Percentiles rank a stretch among this genome's conserved stretches.
phyloP scores from a whole-genome alignment of 306 rosid species.

The Inga leiocalycina region DNA sequence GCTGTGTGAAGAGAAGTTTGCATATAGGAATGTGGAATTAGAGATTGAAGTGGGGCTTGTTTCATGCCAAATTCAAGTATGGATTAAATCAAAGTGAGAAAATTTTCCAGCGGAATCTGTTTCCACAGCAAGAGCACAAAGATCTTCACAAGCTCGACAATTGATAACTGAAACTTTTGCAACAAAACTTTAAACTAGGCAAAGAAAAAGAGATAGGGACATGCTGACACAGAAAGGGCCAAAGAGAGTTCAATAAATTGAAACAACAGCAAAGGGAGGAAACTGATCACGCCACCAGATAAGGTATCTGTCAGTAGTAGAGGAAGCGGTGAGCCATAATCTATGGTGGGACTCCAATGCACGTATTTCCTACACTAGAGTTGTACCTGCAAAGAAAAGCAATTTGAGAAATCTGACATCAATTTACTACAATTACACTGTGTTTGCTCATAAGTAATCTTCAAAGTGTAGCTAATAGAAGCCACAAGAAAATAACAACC shows the following conservation, averaged over 20 bases:
- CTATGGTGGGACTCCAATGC: background rate
- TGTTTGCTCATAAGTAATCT: background rate
- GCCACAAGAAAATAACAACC: background rate
- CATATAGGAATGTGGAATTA: conserved; percentile 40
- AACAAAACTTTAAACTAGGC: background rate
- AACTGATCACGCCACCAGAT: background rate
- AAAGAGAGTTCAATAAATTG: background rate
- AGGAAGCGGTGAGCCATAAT: background rate
- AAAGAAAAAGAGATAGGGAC: background rate
- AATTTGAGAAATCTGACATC: too few relatives aligned
- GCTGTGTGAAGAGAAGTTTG: conserved; percentile 51
- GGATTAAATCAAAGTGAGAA: background rate
- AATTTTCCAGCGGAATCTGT: background rate
- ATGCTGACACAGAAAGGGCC: background rate
- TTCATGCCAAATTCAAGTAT: conserved; percentile 31
- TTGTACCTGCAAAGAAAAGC: background rate
- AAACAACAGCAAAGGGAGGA: background rate
- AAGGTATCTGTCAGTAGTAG: background rate
- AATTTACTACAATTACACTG: background rate
- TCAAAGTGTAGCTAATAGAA: background rate
- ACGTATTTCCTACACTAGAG: background rate
- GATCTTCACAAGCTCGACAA: background rate
- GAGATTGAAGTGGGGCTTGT: background rate
- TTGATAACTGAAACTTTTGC: background rate
- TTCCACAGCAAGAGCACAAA: background rate